Conservation (phyloP, 2,329 filamentous ascomycete species). For the Ophiocordyceps camponoti-leonardi region DNA sequence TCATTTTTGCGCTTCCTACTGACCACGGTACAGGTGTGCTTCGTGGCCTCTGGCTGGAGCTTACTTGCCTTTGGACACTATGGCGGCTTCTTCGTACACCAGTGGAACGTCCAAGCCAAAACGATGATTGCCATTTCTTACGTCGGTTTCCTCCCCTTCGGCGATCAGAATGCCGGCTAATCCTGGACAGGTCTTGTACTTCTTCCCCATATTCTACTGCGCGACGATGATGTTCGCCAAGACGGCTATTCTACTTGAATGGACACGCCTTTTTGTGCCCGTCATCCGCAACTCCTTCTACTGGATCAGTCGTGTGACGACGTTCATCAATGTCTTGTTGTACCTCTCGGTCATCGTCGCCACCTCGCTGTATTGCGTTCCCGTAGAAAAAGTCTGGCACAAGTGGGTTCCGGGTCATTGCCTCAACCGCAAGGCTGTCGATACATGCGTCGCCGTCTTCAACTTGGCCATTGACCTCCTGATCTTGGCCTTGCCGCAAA, state of each 20-base stretch:
- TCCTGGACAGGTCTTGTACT: not conserved
- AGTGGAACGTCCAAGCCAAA: not conserved
- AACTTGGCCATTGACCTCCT: conserved; percentile 1
- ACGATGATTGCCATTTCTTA: not conserved
- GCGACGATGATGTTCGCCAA: not conserved
- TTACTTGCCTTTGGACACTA: not conserved
- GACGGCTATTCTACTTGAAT: conserved; percentile 1
- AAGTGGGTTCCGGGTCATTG: not conserved
- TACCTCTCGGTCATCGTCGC: not conserved
- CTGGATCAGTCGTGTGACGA: not conserved
- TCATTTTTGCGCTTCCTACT: not conserved
- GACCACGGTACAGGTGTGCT: not conserved
- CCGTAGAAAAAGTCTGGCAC: not conserved
- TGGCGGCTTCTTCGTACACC: not conserved
- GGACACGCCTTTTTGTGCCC: conserved; percentile 1
- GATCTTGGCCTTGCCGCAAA: conserved; percentile 1
- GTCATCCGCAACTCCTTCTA: conserved; percentile 1
- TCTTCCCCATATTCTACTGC: not conserved
- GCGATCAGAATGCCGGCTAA: not conserved
- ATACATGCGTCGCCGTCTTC: not conserved
- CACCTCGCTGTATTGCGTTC: not conserved
- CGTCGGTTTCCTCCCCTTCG: not conserved
- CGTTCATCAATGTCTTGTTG: not conserved
- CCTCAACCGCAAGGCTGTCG: not conserved
- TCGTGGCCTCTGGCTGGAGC: not conserved